Base-by-base conservation (phyloP, 805 yeast species). In the Cyberlindnera bimundalis region DNA sequence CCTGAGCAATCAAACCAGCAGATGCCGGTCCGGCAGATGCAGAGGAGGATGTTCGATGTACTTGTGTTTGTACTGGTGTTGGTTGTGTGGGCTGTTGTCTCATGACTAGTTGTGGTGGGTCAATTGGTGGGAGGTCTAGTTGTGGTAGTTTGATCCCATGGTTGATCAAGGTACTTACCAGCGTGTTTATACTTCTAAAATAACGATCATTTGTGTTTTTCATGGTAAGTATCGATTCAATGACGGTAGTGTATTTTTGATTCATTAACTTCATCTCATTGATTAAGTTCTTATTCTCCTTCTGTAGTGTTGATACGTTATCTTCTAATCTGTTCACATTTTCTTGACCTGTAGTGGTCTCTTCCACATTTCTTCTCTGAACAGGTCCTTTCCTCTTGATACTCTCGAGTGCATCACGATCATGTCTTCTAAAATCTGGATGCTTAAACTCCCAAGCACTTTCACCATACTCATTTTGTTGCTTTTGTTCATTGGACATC, bases 381-480 rank as follows among this genome's bases (percentile, higher is more conserved):
- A 69, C 65, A 5, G 93, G 84, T 0, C 82, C 82, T 59, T 90
- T 90, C 34, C 97, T 67, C 56, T 86, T 87, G 58, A 93, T 93
- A 50, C 85, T 84, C 37, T 90, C 96, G 28, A 95, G 70, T 10
- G 87, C 79, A n/a, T 79, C 83, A 40, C 77, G 72, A 56, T 87
- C 87, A 61, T 85, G 81, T 25, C 77, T 76, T 50, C 76, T 76
- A 62, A 93, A 93, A 49, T 80, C 87, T 0, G 96, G 95, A 61
- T 93, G 98, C 58, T 81, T 79, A 67, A 93, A 91, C 61, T 91
- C 97, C 97, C 98, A 91, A 16, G 90, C 80, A 61, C 82, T 78
- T 42, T 81, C 88, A 29, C 89, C 85, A 54, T 80, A 79, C 43
- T 78, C 78, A 21, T 65, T 63, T 35, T 58, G 58, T 37, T 67